phyloP scores from a whole-genome alignment of 108 stramenopile genomes.

The Skeletonema costatum region DNA sequence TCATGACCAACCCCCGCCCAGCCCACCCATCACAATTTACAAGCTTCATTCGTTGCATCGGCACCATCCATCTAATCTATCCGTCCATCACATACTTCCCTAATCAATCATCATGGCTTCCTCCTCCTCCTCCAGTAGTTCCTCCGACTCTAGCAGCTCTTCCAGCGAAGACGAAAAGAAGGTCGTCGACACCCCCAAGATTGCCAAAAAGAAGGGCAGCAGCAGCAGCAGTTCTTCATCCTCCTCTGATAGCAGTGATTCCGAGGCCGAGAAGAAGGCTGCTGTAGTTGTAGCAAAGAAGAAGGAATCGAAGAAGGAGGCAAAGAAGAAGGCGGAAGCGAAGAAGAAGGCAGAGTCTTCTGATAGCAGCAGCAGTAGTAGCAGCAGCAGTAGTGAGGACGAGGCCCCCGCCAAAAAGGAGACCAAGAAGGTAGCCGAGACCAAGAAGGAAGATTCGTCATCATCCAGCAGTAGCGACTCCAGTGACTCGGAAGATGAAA shows the following conservation, averaged over 20 bases:
- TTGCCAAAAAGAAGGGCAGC: neutral
- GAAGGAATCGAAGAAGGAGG: constrained; percentile 47
- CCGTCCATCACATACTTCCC: neutral
- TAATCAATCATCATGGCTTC: neutral
- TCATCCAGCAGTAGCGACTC: constrained; percentile 29
- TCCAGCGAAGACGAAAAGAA: constrained; percentile 14
- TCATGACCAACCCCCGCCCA: neutral
- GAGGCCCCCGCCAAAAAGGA: constrained; percentile 1
- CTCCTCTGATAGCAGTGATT: neutral
- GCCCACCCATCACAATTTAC: neutral
- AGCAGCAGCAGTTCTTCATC: neutral
- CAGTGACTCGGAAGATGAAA: constrained; percentile 38
- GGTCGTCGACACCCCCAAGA: neutral
- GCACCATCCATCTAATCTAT: neutral
- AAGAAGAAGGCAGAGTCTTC: constrained; percentile 26
- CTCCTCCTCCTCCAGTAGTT: neutral
- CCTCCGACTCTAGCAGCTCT: constrained; percentile 14
- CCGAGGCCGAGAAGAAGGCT: neutral
- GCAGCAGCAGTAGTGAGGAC: constrained; percentile 4
- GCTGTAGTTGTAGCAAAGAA: neutral
- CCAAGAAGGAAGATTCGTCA: constrained; percentile 38
- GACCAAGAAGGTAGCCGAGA: constrained; percentile 34
- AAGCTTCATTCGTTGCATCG: neutral
- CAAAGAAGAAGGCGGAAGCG: constrained; percentile 41
- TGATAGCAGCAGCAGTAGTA: constrained; percentile 1